These are phyloP conservation scores for Mercurialis annua DNA, from an alignment of 345 rosid genomes.

Conservation along the genomic window DNA sequence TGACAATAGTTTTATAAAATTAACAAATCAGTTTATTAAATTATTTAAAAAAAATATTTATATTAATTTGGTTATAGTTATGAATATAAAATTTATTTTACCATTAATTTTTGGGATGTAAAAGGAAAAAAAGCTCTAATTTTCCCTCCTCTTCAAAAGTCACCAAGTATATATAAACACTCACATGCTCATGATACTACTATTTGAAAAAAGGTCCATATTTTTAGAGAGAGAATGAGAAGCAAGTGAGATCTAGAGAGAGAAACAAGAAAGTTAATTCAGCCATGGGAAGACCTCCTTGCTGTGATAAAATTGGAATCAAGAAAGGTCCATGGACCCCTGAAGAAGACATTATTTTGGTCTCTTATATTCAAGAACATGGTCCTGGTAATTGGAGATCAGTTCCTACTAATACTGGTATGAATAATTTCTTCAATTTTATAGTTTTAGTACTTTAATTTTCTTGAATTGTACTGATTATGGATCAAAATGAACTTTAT, in stretches of 20 bases:
- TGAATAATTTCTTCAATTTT: too few species aligned
- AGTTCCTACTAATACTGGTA: conserved; percentile 93
- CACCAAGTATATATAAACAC: not conserved
- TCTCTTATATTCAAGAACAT: conserved; percentile 89
- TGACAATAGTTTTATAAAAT: too few species aligned
- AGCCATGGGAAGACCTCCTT: conserved; percentile 37
- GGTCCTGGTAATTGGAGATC: conserved; percentile 99
- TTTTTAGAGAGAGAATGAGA: not conserved
- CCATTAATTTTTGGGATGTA: not conserved
- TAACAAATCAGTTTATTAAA: too few species aligned
- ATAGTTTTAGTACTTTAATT: too few species aligned
- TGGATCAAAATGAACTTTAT: not conserved
- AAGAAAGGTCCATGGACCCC: conserved; percentile 99
- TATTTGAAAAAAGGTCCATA: conserved; percentile 11
- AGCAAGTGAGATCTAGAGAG: not conserved
- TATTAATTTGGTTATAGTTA: too few species aligned
- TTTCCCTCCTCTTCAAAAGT: not conserved
- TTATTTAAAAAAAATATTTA: too few species aligned
- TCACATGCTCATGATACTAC: conserved; percentile 15
- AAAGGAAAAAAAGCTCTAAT: not conserved
- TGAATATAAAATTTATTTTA: too few species aligned
- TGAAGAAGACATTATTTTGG: conserved; percentile 89
- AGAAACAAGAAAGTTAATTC: not conserved
- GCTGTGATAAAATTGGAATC: conserved; percentile 47
- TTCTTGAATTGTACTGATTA: not conserved